A percentile compares a stretch with the other conserved stretches of the same genome.
These are phyloP conservation scores for Uronychia setigera DNA, from an alignment of 73 alveolate genomes.

Conservation along the genomic window DNA sequence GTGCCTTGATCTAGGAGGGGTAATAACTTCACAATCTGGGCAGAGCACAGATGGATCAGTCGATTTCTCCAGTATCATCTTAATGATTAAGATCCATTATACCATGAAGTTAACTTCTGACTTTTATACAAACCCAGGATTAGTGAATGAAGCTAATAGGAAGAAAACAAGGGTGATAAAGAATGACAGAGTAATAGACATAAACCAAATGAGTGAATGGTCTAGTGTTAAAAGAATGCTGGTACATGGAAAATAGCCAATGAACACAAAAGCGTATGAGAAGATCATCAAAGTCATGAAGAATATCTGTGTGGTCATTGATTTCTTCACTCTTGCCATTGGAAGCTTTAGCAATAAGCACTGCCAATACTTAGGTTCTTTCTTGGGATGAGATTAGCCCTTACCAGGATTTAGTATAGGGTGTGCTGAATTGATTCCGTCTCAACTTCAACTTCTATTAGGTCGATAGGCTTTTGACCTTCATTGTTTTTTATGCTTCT, in stretches of 20 bases:
- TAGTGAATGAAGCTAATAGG: slow-evolving; percentile 22
- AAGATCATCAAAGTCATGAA: slow-evolving; percentile 13
- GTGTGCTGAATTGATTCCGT: slow-evolving; percentile 13
- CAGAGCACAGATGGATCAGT: slow-evolving; percentile 46
- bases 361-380: slow-evolving; percentile 8
- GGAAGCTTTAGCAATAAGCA: slow-evolving; percentile 31
- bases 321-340: slow-evolving; percentile 8
- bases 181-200: background rate
- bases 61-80: slow-evolving; percentile 12
- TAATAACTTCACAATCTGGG: slow-evolving; percentile 67
- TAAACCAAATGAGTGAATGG: background rate
- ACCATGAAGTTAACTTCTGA: background rate
- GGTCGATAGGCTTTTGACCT: slow-evolving; percentile 50
- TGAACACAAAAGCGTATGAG: background rate
- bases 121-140: slow-evolving; percentile 59
- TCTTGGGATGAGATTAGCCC: slow-evolving; percentile 25
- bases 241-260: slow-evolving; percentile 31
- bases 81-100: background rate
- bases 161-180: slow-evolving; percentile 17
- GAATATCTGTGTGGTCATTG: slow-evolving; percentile 5
- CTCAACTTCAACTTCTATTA: slow-evolving; percentile 9
- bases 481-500: slow-evolving; percentile 65
- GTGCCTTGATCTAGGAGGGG: slow-evolving; percentile 80
- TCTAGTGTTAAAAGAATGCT: background rate
- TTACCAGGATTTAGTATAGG: slow-evolving; percentile 23